A percentile compares a stretch with the other conserved stretches of the same genome.
phyloP scores from a whole-genome alignment of 164 flowering plant species.

The Kalanchoe fedtschenkoi region DNA sequence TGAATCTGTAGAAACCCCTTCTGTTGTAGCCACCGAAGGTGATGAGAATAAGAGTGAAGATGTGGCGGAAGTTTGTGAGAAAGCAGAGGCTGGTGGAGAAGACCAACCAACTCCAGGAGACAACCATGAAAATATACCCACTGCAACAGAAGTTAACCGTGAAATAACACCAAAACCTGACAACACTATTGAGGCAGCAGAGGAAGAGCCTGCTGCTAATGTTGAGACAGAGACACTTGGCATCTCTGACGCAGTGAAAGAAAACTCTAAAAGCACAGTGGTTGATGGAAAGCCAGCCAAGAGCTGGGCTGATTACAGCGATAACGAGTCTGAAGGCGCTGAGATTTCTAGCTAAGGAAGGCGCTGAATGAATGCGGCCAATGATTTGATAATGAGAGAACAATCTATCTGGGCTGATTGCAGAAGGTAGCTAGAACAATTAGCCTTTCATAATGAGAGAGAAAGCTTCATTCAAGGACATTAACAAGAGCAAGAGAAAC shows the following conservation, averaged over 20 bases:
- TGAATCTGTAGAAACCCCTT: constrained; percentile 18
- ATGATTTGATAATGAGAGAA: background rate
- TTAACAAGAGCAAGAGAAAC: too few relatives aligned
- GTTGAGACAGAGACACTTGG: constrained; percentile 2
- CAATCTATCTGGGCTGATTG: too few relatives aligned
- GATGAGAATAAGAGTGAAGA: constrained; percentile 19
- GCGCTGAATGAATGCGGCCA: background rate
- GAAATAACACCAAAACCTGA: background rate
- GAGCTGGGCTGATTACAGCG: constrained; percentile 86
- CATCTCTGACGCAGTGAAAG: constrained; percentile 15
- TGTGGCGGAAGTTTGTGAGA: constrained; percentile 17
- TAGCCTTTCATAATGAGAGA: background rate
- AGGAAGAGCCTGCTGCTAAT: constrained; percentile 4
- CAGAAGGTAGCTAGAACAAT: background rate
- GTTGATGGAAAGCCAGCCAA: constrained; percentile 32
- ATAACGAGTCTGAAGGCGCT: constrained; percentile 51
- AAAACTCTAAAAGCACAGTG: constrained; percentile 12
- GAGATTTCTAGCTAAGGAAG: constrained; percentile 33
- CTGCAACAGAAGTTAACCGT: constrained; percentile 14
- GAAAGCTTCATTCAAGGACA: background rate
- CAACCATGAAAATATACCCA: constrained; percentile 13
- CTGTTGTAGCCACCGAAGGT: constrained; percentile 19
- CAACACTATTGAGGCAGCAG: constrained; percentile 6
- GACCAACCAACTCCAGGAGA: constrained; percentile 14
- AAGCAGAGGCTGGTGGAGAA: constrained; percentile 14